Base-by-base conservation (phyloP, 208 protist species). In the Tritrichomonas musculus region DNA sequence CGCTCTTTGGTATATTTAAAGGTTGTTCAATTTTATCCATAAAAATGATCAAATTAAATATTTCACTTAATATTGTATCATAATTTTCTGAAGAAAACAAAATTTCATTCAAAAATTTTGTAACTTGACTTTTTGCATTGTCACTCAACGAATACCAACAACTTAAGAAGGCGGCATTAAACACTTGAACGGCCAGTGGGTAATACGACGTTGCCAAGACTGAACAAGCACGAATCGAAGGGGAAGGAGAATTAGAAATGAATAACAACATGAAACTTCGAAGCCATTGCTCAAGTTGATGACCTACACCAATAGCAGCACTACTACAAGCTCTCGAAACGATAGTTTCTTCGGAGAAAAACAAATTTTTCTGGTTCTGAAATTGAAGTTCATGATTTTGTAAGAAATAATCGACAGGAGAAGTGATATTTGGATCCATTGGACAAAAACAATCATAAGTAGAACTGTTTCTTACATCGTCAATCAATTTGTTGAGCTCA, bases 21-120 rank as follows among this genome's bases (percentile, higher is more conserved):
- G 44, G 41, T 60, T 88, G 33, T 88, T 88, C 41, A 20, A 88
- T 57, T 36, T 88, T 88, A 57, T 88, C n/a, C 77, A 88, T 88
- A 27, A 88, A 88, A 22, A 57, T 33, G 33, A 88, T 33, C 17
- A 88, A 57, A 33, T 44, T 57, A 13, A 88, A 11, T n/a, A 88
- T 13, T 27, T n/a, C 41, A 17, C 47, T 27, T 27, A 14, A 20
- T 55, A 57, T 20, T 39, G 25, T 8, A 17, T 60, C 41, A 57
- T 53, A 88, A 53, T 17, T 88, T 57, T 88, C 77, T 88, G 33
- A 44, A n/a, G 77, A 49, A 44, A 53, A 44, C 57, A 88, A 57
- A 57, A 88, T 60, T 11, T 13, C 47, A 14, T 30, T 39, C n/a
- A 88, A 53, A 20, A 36, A 53, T 57, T 88, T 53, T 57, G 41